Conservation (phyloP, 2,329 filamentous ascomycete species). For the Chrysosporium queenslandicum region DNA sequence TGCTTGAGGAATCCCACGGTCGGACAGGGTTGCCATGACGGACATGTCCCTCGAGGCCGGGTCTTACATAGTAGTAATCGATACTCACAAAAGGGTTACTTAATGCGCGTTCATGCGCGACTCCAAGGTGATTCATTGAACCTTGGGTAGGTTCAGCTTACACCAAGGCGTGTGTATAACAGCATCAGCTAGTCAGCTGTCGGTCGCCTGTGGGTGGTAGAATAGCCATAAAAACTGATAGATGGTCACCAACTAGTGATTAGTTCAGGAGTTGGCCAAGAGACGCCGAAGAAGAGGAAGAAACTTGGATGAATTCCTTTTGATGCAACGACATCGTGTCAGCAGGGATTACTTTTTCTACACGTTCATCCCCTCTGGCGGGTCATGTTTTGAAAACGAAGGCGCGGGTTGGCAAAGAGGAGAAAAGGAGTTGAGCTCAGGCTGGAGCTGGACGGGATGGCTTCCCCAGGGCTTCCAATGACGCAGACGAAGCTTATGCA, state of each 20-base stretch:
- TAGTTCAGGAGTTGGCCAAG: no score
- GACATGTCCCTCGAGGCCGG: background rate
- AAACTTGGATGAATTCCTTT: background rate
- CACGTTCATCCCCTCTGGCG: background rate
- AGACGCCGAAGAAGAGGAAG: background rate
- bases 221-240: no score
- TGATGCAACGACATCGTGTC: constrained; percentile 5
- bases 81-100: background rate
- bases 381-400: background rate
- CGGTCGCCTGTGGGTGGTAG: no score
- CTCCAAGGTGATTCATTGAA: background rate
- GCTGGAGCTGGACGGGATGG: background rate
- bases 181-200: no score
- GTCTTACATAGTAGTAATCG: background rate
- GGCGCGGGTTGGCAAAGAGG: no score
- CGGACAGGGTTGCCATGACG: background rate
- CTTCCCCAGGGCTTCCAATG: background rate
- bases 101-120: background rate
- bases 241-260: no score
- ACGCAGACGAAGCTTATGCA: background rate
- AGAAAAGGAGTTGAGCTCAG: no score
- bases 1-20: background rate
- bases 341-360: background rate
- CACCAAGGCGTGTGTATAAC: no score
- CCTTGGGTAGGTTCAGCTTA: no score